These are phyloP conservation scores for Pseudoscleropodium purum DNA, from an alignment of 225 moss, liverwort and hornwort species.

Conservation along the genomic window DNA sequence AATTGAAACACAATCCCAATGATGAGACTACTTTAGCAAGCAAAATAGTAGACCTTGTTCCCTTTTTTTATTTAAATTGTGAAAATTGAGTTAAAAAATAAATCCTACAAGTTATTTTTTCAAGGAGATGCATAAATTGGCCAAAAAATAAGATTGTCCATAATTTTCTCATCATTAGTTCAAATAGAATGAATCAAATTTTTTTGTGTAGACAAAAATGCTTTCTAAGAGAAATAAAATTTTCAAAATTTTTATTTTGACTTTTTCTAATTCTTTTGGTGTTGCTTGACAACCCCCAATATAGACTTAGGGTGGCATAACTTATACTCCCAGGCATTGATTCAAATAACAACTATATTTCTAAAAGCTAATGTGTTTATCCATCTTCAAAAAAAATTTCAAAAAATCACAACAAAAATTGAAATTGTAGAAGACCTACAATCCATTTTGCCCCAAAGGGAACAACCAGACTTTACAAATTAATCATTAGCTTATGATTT, in stretches of 20 bases:
- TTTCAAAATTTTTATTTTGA: background rate
- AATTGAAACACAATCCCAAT: background rate
- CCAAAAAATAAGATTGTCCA: background rate
- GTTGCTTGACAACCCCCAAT: fast-evolving
- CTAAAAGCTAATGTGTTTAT: background rate
- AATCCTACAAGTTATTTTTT: background rate
- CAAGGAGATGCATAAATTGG: background rate
- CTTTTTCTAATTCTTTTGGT: background rate
- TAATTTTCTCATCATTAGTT: background rate
- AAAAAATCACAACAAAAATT: background rate
- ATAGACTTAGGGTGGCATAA: background rate
- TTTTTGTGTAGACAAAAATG: background rate
- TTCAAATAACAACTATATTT: background rate
- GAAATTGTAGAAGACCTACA: background rate
- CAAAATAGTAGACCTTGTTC: fast-evolving
- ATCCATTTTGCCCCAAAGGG: background rate
- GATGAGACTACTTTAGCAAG: background rate
- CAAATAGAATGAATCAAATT: background rate
- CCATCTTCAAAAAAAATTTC: background rate
- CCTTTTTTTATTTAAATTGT: background rate
- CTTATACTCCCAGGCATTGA: fast-evolving
- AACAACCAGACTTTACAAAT: too few species aligned
- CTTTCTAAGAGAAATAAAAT: background rate
- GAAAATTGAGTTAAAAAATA: background rate
- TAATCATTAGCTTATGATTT: too few species aligned